Evolutionary conservation across 331 rosid species (phyloP), one percentile per base, ranked within the genome.

Genomic region (Pyracantha coccinea): DNA sequence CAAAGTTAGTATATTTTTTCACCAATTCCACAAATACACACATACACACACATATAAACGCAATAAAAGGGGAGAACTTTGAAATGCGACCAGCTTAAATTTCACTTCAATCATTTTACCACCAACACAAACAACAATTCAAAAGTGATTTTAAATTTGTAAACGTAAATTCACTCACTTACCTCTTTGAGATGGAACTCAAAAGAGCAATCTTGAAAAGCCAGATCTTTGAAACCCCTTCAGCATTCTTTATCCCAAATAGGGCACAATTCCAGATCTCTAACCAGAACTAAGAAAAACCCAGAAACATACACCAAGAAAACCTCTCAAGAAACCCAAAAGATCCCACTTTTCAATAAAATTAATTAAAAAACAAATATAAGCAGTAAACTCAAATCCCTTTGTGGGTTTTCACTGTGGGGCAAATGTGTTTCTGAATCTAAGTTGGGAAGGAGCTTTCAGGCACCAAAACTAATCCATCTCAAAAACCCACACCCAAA

Each of bases 371-470:
- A 83, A 28, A 27, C 21, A 75, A 47, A 61, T 63, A 83, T 69
- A 77, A 54, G 57, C 66, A 35, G 50, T 23, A 73, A 69, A 38
- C 25, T 29, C 21, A 32, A 83, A 41, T 33, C 57, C 64, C 78
- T 71, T 71, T 52, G 24, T 38, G 72, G 73, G 62, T 58, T 50
- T 20, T 58, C 19, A 35, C 25, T n/a, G 65, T 21, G 79, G 79
- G 79, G 57, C 81, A 83, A 83, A 76, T 72, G 77, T 73, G 77
- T 20, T 47, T 41, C 71, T 80, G 77, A 80, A 83, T 80, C 87
- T 83, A 85, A 88, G 97, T 70, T 86, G 89, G 54, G 83, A 78
- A 52, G 88, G 89, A 90, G 89, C 92, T 85, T 78, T 90, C 89
- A 73, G 66, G 77, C 84, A 86, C 79, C 88, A 69, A 71, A 73